Evolutionary conservation across 352 stramenopile species (phyloP).

Genomic region (Pythium insidiosum): DNA sequence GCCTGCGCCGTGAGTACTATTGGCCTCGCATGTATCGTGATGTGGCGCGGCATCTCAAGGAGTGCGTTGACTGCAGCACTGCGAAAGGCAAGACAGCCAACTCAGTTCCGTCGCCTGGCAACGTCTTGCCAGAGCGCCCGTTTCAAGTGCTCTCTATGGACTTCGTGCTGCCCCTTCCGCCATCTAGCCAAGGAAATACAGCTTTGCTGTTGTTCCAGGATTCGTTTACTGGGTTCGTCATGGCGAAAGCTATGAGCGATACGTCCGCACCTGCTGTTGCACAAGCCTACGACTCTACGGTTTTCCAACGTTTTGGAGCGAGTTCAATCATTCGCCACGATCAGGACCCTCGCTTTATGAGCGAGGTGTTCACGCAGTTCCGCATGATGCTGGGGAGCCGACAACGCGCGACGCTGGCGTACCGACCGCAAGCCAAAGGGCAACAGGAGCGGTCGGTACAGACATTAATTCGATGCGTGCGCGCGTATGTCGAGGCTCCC

Average conservation of each 20-base stretch:
- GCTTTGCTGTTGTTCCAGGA: slow-evolving; percentile 17
- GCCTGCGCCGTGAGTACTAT: slow-evolving; percentile 2
- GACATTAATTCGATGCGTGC: slow-evolving; percentile 16
- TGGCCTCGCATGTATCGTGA: slow-evolving; percentile 8
- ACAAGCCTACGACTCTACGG: too few relatives aligned
- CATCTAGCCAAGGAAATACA: slow-evolving; percentile 4
- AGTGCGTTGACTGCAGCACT: slow-evolving; percentile 8
- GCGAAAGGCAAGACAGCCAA: not conserved
- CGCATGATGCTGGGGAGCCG: too few relatives aligned
- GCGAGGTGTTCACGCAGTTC: too few relatives aligned
- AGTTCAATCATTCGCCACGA: too few relatives aligned
- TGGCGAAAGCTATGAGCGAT: slow-evolving; percentile 10
- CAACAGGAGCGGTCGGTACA: too few relatives aligned
- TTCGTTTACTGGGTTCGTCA: slow-evolving; percentile 14
- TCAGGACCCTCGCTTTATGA: too few relatives aligned
- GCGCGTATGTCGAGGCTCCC: slow-evolving; percentile 11
- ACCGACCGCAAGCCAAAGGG: slow-evolving; percentile 22
- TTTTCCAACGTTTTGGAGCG: too few relatives aligned
- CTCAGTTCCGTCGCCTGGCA: too few relatives aligned
- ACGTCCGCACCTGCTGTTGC: slow-evolving; percentile 11
- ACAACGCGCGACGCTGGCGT: too few relatives aligned
- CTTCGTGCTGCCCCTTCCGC: slow-evolving; percentile 2
- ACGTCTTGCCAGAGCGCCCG: too few relatives aligned
- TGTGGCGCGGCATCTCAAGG: not conserved
- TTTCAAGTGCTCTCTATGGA: too few relatives aligned